Evolutionary conservation across 2,329 filamentous ascomycete genomes (phyloP), one percentile per base, ranked within the genome.

Genomic region (Ophiocordyceps camponoti-rufipedis): DNA sequence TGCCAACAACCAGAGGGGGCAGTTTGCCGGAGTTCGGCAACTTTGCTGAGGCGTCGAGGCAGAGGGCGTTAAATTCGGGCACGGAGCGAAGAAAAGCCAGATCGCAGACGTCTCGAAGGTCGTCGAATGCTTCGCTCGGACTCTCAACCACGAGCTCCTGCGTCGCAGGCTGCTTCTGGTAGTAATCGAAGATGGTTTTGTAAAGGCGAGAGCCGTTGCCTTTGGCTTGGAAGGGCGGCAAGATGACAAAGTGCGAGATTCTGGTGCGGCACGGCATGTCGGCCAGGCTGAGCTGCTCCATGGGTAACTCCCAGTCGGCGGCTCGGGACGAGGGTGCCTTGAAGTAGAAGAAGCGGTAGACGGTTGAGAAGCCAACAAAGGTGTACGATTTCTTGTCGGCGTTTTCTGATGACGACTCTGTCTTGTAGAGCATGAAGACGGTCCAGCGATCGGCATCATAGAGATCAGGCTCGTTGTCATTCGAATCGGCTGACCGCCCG

Each of bases 101-200:
- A 54, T 93, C 85, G 53, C 77, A 80, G 44, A 81, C 67, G 56
- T 91, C 85, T 52, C 85, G 75, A 54, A 93, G 68, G 48, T 85
- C 77, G 55, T 91, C 84, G 53, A 93, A 93, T 1, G 74, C 77
- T 57, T 89, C 84, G 55, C 85, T 96, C 0, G 91, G 93, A 49
- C 96, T 89, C 63, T 98, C 91, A 6, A 98, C 80, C 0, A 88
- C 93, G 55, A 98, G 74, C 58, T 96, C 89, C 46, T 78, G 70
- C 8, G 87, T 82, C 48, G 80, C 78, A 0, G 74, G 61, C 47
- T 82, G 74, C 32, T 75, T 69, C 47, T 82, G 70, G 51, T 85
- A 82, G 52, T 78, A 65, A 8, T 72, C 64, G 56, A 86, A 89
- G 52, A 96, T 85, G 43, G 78, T 71, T 48, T 78, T 77, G 68